Base-by-base conservation (phyloP, 2,329 filamentous ascomycete genomes). In the Dactylonectria estremocensis region DNA sequence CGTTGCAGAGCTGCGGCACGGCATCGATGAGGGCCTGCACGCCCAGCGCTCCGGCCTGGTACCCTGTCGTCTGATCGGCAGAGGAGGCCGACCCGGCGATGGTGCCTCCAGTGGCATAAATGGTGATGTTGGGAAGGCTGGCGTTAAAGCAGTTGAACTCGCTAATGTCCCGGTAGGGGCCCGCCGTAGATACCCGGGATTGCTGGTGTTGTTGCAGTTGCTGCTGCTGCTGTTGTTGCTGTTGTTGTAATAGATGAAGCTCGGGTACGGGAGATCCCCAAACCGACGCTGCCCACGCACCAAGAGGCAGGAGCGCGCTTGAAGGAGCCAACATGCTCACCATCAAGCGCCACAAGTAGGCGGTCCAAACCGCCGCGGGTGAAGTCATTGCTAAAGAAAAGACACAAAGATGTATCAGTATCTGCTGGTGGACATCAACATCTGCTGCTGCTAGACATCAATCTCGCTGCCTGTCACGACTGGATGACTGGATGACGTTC, bases 41-140 rank as follows among this genome's bases (percentile, higher is more conserved):
- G 5, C 85, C 84, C 8, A 89, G 78, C 0, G 80, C 80, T 24
- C 81, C 83, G 14, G 82, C 76, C 64, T 78, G 67, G 74, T 85
- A 85, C 10, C 82, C 81, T 2, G 81, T 81, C 0, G 83, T 85
- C 68, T 87, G 84, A 18, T 82, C 83, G 24, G 83, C 83, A 43
- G 81, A 83, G n/a, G 76, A 77, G 1, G 83, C 85, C 66, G 83
- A 82, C 2, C 86, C 87, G 14, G 88, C 88, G 54, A 90, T 90
- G 10, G 88, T 91, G 40, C 88, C 89, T 16, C 88, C 88, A 6
- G 85, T 88, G 6, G 84, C 85, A 69, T 87, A 88, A 68, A 89
- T 87, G 66, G 86, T 89, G 58, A 90, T 80, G 72, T 88, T 89
- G 10, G 86, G 87, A 0, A 88, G 81, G 59, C 63, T 70, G 9